Conservation (phyloP, 768 basidiomycete genomes). For the Gloeopeniophorella convolvens region DNA sequence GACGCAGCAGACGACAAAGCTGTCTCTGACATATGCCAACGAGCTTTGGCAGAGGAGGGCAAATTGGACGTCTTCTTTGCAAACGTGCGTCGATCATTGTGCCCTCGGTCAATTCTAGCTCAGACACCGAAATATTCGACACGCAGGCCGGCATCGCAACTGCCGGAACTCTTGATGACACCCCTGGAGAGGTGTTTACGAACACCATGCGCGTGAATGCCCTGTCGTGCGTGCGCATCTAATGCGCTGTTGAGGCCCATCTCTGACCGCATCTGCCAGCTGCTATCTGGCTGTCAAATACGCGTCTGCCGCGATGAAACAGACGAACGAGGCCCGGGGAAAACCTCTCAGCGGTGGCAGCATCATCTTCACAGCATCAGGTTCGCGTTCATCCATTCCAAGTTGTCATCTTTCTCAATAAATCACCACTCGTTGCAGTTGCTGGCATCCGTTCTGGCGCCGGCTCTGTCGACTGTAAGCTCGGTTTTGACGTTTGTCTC, state of each 20-base stretch:
- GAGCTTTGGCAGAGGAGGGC: conserved; percentile 74
- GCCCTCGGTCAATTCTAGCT: too few relatives aligned
- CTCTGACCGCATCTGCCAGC: conserved; percentile 33
- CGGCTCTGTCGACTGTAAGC: conserved; percentile 74
- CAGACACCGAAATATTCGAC: conserved; percentile 3
- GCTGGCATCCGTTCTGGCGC: conserved; percentile 81
- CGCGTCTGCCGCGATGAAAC: conserved; percentile 76
- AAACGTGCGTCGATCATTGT: conserved; percentile 49
- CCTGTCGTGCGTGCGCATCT: conserved; percentile 39
- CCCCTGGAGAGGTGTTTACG: conserved; percentile 61
- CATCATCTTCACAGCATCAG: conserved; percentile 82
- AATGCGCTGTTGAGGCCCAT: neutral
- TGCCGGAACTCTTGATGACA: conserved; percentile 39
- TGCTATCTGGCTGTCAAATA: conserved; percentile 88
- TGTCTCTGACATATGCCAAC: conserved; percentile 62
- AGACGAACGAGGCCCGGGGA: conserved; percentile 55
- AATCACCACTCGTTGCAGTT: conserved; percentile 36
- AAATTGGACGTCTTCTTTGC: conserved; percentile 92
- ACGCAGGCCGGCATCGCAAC: conserved; percentile 62
- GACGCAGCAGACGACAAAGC: conserved; percentile 79
- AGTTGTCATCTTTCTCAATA: neutral
- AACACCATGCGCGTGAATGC: conserved; percentile 72
- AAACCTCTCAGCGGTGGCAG: conserved; percentile 70
- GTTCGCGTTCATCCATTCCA: conserved; percentile 42
- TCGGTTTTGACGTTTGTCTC: neutral